phyloP scores from a whole-genome alignment of 2,329 filamentous ascomycete species.

The Pleomassaria siparia region DNA sequence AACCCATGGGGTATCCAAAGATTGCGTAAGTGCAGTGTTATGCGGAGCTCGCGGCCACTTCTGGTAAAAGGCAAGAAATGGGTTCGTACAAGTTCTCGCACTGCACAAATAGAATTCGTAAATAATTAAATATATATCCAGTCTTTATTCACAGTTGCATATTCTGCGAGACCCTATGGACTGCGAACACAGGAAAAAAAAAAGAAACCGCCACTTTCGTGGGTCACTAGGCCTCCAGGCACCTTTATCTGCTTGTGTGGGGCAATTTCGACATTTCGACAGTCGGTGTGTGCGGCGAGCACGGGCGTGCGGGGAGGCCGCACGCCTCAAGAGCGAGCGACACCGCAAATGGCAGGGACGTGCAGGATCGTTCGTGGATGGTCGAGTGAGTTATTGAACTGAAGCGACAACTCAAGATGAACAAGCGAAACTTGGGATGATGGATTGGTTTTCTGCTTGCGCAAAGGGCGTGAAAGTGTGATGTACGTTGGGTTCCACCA shows the following conservation, averaged over 20 bases:
- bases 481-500: too few species aligned
- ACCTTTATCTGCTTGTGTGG: not conserved
- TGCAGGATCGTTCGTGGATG: too few species aligned
- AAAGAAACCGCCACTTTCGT: too few species aligned
- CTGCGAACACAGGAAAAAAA: too few species aligned
- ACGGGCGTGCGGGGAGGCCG: not conserved
- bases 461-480: too few species aligned
- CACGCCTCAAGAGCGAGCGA: not conserved
- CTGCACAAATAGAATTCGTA: slow-evolving; percentile 49
- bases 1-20: slow-evolving; percentile 57
- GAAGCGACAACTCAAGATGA: not conserved
- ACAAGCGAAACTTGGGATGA: too few species aligned
- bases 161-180: not conserved
- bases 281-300: not conserved
- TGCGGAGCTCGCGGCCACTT: slow-evolving; percentile 71
- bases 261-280: too few species aligned
- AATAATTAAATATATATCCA: slow-evolving; percentile 24
- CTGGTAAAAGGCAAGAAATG: slow-evolving; percentile 81
- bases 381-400: too few species aligned
- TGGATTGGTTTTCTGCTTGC: too few species aligned
- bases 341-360: not conserved
- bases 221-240: slow-evolving; percentile 2
- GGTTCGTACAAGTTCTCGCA: slow-evolving; percentile 72
- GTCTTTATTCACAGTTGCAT: not conserved
- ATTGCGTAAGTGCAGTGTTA: slow-evolving; percentile 60